Evolutionary conservation across 768 basidiomycete species (phyloP).

Genomic region (Gloeostereum incarnatum): DNA sequence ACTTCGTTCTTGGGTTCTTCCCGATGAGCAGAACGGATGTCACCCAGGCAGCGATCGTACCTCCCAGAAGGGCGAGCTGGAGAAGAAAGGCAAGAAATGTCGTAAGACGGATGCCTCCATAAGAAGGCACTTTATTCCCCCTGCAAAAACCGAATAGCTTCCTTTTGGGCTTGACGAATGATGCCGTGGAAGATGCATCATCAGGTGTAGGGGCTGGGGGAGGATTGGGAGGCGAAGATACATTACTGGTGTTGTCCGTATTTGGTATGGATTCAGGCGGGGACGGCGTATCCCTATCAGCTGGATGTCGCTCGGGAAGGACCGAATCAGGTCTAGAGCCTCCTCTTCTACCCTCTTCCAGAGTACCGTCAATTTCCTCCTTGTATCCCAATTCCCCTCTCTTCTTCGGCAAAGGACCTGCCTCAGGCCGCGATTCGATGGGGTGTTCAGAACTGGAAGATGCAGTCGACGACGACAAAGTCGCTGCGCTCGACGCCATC

Average conservation of each 20-base stretch:
- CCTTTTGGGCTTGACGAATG: constrained; percentile 16
- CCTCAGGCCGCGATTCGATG: constrained; percentile 33
- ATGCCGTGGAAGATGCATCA: constrained; percentile 15
- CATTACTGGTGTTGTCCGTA: constrained; percentile 1
- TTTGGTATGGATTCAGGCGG: constrained; percentile 4
- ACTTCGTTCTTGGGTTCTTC: constrained; percentile 4
- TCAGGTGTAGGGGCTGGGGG: constrained; percentile 12
- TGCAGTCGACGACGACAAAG: constrained; percentile 8
- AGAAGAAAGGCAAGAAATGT: constrained; percentile 32
- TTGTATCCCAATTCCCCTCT: constrained; percentile 58
- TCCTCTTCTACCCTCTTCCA: constrained; percentile 10
- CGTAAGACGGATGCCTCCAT: constrained; percentile 34
- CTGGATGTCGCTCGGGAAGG: constrained; percentile 42
- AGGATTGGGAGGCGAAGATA: constrained; percentile 10
- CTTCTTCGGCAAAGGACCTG: constrained; percentile 54
- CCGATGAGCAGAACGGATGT: constrained; percentile 21
- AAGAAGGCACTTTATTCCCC: constrained; percentile 22
- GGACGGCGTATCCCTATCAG: constrained; percentile 24
- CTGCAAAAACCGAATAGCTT: constrained; percentile 28
- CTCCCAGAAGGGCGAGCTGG: constrained; percentile 32
- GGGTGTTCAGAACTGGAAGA: constrained; percentile 9
- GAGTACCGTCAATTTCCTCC: constrained; percentile 25
- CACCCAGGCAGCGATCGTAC: constrained; percentile 49
- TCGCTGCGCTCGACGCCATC: constrained; percentile 18
- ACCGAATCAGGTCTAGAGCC: constrained; percentile 13